Evolutionary conservation across 2,329 filamentous ascomycete species (phyloP), one percentile per base, ranked within the genome.

Genomic region (Ploettnerulaceae sp.): DNA sequence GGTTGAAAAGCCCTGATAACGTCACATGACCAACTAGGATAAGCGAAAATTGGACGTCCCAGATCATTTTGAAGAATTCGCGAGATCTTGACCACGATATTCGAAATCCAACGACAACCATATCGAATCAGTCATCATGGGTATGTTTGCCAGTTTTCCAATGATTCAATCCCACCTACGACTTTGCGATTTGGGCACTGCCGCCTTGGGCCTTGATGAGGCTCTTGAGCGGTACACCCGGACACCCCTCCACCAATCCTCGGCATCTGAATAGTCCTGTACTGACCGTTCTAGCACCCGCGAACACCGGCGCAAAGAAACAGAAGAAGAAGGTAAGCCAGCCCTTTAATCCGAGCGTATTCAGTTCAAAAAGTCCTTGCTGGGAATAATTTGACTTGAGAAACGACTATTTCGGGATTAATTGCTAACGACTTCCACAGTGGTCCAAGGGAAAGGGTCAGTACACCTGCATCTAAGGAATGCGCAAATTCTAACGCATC

Each of bases 271-370:
- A 47, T 32, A 35, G 11, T n/a, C 20, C 15, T 29, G 38, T 32
- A 40, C 49, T 52, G 25, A 55, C 38, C 36, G 4, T 28, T n/a
- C 54, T 69, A 69, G 71, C 73, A 66, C 72, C 73, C 64, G 72
- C 72, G 71, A 72, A 73, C 67, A 74, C 81, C 66, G 81, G 81
- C 69, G 82, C 77, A 66, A 86, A 86, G 79, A 86, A 86, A 76
- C 81, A 84, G 72, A 86, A 86, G 82, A 86, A 86, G 81, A 86
- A 86, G 56, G 57, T 56, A 45, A 9, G 49, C 18, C 8, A 5
- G 31, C 21, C 18, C 18, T 12, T 33, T 15, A 18, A 4, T 25
- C 21, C 15, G 5, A 12, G 26, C 2, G 20, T 20, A 26, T 18
- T 12, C 40, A 24, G 12, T 35, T 20, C 21, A 25, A 9, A 39